Conservation (phyloP, 345 rosid genomes). For the Zanthoxylum bungeanum region DNA sequence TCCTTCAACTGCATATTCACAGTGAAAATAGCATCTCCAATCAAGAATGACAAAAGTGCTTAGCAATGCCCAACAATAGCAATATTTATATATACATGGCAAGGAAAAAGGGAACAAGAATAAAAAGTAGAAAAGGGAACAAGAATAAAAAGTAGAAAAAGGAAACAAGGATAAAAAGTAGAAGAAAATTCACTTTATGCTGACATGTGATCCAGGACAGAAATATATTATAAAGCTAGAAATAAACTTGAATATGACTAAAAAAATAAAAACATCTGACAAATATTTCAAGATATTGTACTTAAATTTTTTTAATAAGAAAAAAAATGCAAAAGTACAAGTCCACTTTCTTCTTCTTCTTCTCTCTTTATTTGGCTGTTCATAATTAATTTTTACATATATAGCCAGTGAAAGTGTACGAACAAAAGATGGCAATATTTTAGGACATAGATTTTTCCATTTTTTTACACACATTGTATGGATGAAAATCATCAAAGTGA, state of each 20-base stretch:
- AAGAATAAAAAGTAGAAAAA: slow-evolving; percentile 8
- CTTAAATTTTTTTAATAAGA: background rate
- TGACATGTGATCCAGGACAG: background rate
- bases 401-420: background rate
- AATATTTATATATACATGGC: slow-evolving; percentile 6
- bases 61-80: slow-evolving; percentile 6
- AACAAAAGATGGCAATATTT: background rate
- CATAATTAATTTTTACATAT: background rate
- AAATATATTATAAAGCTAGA: background rate
- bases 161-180: slow-evolving; percentile 1
- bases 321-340: background rate
- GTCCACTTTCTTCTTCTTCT: background rate
- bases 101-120: background rate
- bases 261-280: too few species aligned
- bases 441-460: too few species aligned
- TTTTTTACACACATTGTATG: background rate
- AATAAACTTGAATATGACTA: background rate
- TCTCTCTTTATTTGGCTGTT: too few species aligned
- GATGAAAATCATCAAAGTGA: background rate
- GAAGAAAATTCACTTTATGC: background rate
- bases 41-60: slow-evolving; percentile 20
- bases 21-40: slow-evolving; percentile 18
- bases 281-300: background rate
- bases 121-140: background rate
- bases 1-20: slow-evolving; percentile 68